Base-by-base conservation (phyloP, 208 protist species). In the Crithidia sp. region DNA sequence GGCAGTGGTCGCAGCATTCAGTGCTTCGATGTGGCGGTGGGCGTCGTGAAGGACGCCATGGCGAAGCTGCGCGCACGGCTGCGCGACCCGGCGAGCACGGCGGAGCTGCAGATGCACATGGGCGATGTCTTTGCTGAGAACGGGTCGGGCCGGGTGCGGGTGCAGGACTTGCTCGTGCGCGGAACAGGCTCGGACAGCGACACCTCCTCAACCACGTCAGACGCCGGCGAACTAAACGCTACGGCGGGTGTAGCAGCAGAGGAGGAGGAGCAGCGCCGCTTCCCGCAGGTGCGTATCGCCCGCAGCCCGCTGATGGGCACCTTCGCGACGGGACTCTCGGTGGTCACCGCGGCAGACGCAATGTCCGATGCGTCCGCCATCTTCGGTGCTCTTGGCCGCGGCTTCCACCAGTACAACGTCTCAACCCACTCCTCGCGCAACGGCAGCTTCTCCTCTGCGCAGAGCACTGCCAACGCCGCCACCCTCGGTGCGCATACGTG, bases 251-350 rank as follows among this genome's bases (percentile, higher is more conserved):
- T 8, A 47, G 58, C 44, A 16, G 41, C 44, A 12, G n/a, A 5
- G 9, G 43, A 54, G 14, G 6, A n/a, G 10, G n/a, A 66, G 28
- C 39, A 9, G 28, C 28, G 49, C 47, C 14, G 6, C 5, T 67
- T 57, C 13, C n/a, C 66, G 5, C 40, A 68, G 49, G 67, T 75
- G 8, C 55, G 61, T n/a, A 62, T 79, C 37, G 59, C 66, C 28
- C 69, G 60, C 17, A 79, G 72, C 40, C 66, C 78, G 5, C 50
- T 83, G 12, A 47, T 70, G 10, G 78, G 78, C 67, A 60, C 63
- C 36, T 45, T 67, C 16, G 62, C 58, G 14, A 59, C 19, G 4
- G 73, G 73, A 0, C 71, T 83, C 10, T 37, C 14, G 14, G 44
- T 28, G 13, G 45, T 66, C 9, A 55, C 9, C 13, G 19, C 68